A percentile compares a stretch with the other conserved stretches of the same genome.
Conservation (phyloP, 306 rosid species). For the Lathyrus oleraceus region DNA sequence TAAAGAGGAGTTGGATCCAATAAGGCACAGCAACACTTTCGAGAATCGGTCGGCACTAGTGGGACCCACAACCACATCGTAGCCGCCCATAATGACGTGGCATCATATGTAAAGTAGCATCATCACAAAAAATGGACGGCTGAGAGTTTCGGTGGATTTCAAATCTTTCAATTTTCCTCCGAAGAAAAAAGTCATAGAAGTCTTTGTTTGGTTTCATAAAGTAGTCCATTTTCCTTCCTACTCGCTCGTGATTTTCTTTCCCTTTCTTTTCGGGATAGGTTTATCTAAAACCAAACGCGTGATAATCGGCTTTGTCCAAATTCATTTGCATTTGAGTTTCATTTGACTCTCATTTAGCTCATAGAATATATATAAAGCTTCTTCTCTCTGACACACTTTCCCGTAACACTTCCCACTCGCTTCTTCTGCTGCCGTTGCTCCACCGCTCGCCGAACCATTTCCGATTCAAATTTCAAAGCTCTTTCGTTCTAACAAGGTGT, state of each 20-base stretch:
- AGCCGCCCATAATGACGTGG: slow-evolving; percentile 42
- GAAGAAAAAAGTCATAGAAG: slow-evolving; percentile 26
- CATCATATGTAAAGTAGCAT: no score
- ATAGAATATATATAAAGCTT: slow-evolving; percentile 36
- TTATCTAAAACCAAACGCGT: slow-evolving; percentile 33
- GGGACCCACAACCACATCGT: slow-evolving; percentile 35
- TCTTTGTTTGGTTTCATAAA: slow-evolving; percentile 25
- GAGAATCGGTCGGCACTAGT: slow-evolving; percentile 32
- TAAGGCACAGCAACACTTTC: slow-evolving; percentile 12
- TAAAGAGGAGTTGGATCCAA: slow-evolving; percentile 25
- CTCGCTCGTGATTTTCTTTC: not conserved
- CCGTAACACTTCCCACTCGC: not conserved
- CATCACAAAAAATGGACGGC: slow-evolving; percentile 24
- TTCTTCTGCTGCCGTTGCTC: slow-evolving; percentile 22
- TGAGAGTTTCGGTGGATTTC: slow-evolving; percentile 21
- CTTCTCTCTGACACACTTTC: slow-evolving; percentile 4
- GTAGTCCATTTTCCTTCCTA: slow-evolving; percentile 10
- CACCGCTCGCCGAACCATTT: not conserved
- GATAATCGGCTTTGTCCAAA: not conserved
- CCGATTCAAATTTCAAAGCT: not conserved
- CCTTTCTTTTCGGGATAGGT: not conserved
- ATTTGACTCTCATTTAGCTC: slow-evolving; percentile 43
- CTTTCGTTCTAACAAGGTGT: slow-evolving; percentile 35
- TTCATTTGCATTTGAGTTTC: slow-evolving; percentile 48
- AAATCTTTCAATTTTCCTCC: not conserved